These are phyloP conservation scores for Penicillium sp. DNA, from an alignment of 2,329 filamentous ascomycete genomes.

Conservation along the genomic window DNA sequence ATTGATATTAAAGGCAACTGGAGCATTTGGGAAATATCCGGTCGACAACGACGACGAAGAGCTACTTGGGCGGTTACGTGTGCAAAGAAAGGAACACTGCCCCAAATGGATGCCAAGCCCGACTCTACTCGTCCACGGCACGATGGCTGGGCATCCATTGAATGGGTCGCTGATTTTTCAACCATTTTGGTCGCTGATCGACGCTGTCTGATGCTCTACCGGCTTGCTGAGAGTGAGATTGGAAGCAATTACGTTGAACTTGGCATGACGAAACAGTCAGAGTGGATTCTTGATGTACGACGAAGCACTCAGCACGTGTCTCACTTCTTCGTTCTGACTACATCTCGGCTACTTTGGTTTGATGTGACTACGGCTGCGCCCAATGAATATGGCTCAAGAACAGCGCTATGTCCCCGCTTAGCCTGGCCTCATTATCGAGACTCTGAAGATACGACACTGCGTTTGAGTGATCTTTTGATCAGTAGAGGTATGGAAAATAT, in stretches of 20 bases:
- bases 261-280: constrained; percentile 37
- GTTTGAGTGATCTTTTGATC: constrained; percentile 37
- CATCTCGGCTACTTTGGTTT: constrained; percentile 52
- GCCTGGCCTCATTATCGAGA: constrained; percentile 59
- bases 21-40: constrained; percentile 52
- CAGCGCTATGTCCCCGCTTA: constrained; percentile 43
- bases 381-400: constrained; percentile 21
- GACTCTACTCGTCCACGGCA: constrained; percentile 23
- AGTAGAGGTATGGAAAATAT: constrained; percentile 32
- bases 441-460: constrained; percentile 55
- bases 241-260: constrained; percentile 39
- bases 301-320: constrained; percentile 44
- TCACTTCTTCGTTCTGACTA: constrained; percentile 57
- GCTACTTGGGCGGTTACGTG: constrained; percentile 32
- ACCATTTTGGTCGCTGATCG: constrained; percentile 57
- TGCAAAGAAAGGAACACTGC: constrained; percentile 36
- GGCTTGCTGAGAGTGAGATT: constrained; percentile 28
- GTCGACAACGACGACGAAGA: constrained; percentile 33
- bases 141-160: constrained; percentile 49
- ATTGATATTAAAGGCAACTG: constrained; percentile 58
- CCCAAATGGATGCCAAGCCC: constrained; percentile 20
- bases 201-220: constrained; percentile 42
- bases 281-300: constrained; percentile 60
- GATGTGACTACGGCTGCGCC: constrained; percentile 35
- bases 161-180: constrained; percentile 43